Percentiles rank a stretch among this genome's conserved stretches.
Evolutionary conservation across 73 alveolate genomes (phyloP).

Genomic region (Symbiodinium natans): DNA sequence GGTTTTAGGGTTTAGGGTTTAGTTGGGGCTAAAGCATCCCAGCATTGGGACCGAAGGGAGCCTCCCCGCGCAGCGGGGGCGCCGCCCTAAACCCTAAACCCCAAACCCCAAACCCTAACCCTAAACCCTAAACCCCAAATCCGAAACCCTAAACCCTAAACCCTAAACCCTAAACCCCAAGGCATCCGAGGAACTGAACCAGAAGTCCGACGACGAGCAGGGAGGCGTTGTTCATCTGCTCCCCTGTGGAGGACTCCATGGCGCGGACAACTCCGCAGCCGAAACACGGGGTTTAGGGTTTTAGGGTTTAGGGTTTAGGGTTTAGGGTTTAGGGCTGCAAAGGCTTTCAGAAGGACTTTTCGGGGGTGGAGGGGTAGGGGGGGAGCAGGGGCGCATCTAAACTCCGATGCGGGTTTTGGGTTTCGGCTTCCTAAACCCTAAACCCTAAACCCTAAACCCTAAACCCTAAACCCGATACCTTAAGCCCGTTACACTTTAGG

Average conservation of each 20-base stretch:
- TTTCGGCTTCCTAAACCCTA: not conserved
- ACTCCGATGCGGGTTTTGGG: no score
- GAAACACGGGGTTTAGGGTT: no score
- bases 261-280: not conserved
- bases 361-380: no score
- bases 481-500: not conserved
- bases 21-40: not conserved
- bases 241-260: not conserved
- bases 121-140: no score
- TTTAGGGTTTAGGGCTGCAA: no score
- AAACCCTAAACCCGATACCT: not conserved
- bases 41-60: not conserved
- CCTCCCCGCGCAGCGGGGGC: not conserved
- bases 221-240: not conserved
- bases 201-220: not conserved
- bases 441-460: constrained; percentile 3
- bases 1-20: not conserved
- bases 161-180: not conserved
- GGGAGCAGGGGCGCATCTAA: no score
- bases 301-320: no score
- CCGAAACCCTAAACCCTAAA: no score
- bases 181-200: not conserved
- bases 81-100: not conserved
- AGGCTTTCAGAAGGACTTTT: no score
- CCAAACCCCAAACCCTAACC: not conserved